Conservation (phyloP, 441 rosid species). For the Arabidopsis hybrid region DNA sequence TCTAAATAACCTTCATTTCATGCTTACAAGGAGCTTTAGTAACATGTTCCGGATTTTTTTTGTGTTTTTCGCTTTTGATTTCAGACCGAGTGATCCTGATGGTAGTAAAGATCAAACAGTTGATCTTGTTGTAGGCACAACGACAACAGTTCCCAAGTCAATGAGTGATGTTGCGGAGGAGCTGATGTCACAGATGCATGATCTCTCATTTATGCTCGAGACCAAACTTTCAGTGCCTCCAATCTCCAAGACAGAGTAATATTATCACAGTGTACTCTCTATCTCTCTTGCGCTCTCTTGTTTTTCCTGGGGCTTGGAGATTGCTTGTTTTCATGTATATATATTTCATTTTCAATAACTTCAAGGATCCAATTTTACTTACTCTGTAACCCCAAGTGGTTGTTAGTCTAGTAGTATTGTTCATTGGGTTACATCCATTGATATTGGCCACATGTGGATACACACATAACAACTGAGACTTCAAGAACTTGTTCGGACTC, state of each 20-base stretch:
- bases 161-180: slow-evolving; percentile 51
- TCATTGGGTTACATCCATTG: background rate
- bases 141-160: slow-evolving; percentile 40
- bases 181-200: slow-evolving; percentile 81
- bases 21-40: slow-evolving; percentile 8
- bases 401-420: slow-evolving; percentile 15
- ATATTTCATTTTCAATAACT: slow-evolving; percentile 13
- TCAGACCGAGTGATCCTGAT: slow-evolving; percentile 47
- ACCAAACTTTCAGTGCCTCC: slow-evolving; percentile 67
- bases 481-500: too few species aligned
- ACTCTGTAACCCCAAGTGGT: slow-evolving; percentile 26
- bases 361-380: slow-evolving; percentile 1
- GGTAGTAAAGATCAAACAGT: slow-evolving; percentile 45
- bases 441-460: background rate
- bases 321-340: slow-evolving; percentile 21
- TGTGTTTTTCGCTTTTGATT: slow-evolving; percentile 12
- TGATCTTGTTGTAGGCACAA: slow-evolving; percentile 41
- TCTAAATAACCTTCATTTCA: slow-evolving; percentile 11
- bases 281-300: slow-evolving; percentile 35
- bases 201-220: slow-evolving; percentile 86
- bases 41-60: background rate
- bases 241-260: slow-evolving; percentile 40
- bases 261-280: slow-evolving; percentile 20
- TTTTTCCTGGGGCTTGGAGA: slow-evolving; percentile 36
- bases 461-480: background rate